Conservation (phyloP, 1,284 basidiomycete genomes). For the Lignosus rhinocerotis region DNA sequence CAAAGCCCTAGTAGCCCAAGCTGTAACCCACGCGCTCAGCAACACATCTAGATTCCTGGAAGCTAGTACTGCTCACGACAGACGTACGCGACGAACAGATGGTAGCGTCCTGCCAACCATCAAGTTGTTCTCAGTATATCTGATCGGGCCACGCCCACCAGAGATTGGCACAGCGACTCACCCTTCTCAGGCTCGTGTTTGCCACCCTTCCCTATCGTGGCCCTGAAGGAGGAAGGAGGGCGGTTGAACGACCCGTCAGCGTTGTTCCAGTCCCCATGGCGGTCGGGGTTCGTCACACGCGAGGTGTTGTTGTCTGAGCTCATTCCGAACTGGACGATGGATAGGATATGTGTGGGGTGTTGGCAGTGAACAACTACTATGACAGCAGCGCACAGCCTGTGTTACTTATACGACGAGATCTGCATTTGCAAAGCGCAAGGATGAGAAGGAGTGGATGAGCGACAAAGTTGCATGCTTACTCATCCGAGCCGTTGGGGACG, state of each 20-base stretch:
- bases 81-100: slow-evolving; percentile 82
- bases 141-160: too few species aligned
- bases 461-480: too few species aligned
- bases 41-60: not conserved
- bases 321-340: too few species aligned
- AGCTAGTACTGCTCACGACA: slow-evolving; percentile 60
- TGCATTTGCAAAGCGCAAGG: too few species aligned
- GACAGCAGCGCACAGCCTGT: too few species aligned
- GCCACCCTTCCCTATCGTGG: slow-evolving; percentile 70
- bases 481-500: too few species aligned
- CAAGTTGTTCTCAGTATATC: not conserved
- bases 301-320: slow-evolving; percentile 20
- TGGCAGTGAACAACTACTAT: too few species aligned
- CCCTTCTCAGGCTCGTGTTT: slow-evolving; percentile 84
- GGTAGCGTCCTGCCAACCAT: slow-evolving; percentile 71
- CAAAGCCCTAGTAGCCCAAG: slow-evolving; percentile 92
- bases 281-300: slow-evolving; percentile 38
- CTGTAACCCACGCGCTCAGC: slow-evolving; percentile 36
- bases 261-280: slow-evolving; percentile 52
- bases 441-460: too few species aligned
- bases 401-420: too few species aligned
- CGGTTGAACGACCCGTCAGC: slow-evolving; percentile 85
- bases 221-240: slow-evolving; percentile 71
- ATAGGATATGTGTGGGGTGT: too few species aligned
- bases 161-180: slow-evolving; percentile 32